phyloP scores from a whole-genome alignment of 331 rosid genomes.

The Spiraea crenata region DNA sequence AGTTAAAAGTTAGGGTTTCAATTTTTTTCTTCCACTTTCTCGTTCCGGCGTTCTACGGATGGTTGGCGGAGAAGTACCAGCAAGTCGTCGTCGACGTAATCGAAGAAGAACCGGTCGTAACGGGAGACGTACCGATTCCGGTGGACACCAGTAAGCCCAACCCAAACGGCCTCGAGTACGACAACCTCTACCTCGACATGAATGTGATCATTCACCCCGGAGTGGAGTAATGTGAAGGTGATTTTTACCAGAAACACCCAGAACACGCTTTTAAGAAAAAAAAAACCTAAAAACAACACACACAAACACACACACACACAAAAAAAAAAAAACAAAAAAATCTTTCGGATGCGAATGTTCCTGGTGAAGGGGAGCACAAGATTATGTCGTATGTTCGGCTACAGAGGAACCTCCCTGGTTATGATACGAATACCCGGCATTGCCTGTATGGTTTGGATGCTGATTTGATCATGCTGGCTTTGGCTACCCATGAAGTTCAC shows the following conservation, averaged over 20 bases:
- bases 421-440: constrained; percentile 92
- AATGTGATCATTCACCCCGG: constrained; percentile 91
- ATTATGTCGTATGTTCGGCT: constrained; percentile 96
- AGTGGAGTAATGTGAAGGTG: constrained; percentile 87
- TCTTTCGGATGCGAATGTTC: constrained; percentile 99
- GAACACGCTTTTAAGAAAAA: no score
- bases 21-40: neutral
- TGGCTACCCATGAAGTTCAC: constrained; percentile 97
- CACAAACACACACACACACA: no score
- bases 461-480: constrained; percentile 93
- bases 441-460: constrained; percentile 99
- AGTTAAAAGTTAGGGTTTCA: neutral
- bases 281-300: no score
- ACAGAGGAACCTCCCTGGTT: constrained; percentile 91
- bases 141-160: constrained; percentile 80
- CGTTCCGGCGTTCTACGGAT: constrained; percentile 86
- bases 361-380: constrained; percentile 99
- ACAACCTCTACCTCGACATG: constrained; percentile 96
- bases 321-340: no score
- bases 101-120: constrained; percentile 85
- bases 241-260: no score
- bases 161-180: constrained; percentile 86
- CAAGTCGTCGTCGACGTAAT: constrained; percentile 72
- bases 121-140: constrained; percentile 68
- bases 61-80: constrained; percentile 98